phyloP scores from a whole-genome alignment of 495 filamentous ascomycete species.

The Xylona heveae region DNA sequence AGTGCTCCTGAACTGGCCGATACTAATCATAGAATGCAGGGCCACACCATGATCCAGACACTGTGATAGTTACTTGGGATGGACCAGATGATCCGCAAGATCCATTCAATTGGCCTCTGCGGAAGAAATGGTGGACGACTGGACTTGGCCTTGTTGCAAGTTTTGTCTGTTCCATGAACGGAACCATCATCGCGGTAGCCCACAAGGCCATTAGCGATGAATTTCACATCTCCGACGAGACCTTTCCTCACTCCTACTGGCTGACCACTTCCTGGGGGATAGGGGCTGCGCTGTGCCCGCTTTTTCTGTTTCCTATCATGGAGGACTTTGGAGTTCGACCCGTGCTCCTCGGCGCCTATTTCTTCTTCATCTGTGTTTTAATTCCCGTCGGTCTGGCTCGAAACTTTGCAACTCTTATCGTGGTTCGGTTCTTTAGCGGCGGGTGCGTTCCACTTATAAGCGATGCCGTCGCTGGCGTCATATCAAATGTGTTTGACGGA shows the following conservation, averaged over 20 bases:
- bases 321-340: conserved; percentile 27
- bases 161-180: no score
- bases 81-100: no score
- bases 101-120: no score
- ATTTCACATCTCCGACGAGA: conserved; percentile 22
- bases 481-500: conserved; percentile 25
- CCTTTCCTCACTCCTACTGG: conserved; percentile 31
- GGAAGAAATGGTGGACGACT: no score
- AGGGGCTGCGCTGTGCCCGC: conserved; percentile 23
- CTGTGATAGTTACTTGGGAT: no score
- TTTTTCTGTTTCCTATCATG: conserved; percentile 28
- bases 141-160: no score
- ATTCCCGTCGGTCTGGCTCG: conserved; percentile 26
- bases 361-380: conserved; percentile 21
- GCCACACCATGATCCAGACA: no score
- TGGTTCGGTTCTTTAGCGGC: conserved; percentile 25
- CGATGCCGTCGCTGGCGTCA: conserved; percentile 23
- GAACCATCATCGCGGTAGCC: conserved; percentile 23
- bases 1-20: no score
- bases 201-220: conserved; percentile 17
- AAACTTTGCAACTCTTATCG: conserved; percentile 27
- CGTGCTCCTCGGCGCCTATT: conserved; percentile 24
- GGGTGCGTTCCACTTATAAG: conserved; percentile 22
- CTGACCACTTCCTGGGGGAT: conserved; percentile 26
- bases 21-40: no score